These are phyloP conservation scores for Cercospora brassicicola DNA, from an alignment of 2,329 filamentous ascomycete species.

Conservation along the genomic window DNA sequence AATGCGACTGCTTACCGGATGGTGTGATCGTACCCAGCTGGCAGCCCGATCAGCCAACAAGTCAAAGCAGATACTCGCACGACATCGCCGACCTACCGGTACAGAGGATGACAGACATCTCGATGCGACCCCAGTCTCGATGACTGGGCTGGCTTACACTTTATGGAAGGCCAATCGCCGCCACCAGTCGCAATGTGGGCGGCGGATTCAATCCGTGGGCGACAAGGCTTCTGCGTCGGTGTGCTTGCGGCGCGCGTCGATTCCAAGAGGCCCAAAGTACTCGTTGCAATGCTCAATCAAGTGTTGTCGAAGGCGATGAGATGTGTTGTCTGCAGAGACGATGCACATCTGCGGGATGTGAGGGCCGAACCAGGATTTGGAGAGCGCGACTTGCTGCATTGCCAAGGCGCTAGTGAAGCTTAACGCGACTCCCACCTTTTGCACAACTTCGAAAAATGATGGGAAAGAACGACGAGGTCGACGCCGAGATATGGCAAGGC, in stretches of 20 bases:
- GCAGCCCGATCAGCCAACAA: constrained; percentile 4
- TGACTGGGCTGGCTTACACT: neutral
- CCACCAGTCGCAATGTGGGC: neutral
- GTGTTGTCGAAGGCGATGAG: neutral
- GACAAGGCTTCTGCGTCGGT: neutral
- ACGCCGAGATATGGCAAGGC: neutral
- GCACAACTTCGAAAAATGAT: neutral
- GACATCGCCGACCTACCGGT: constrained; percentile 54
- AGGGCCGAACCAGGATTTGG: neutral
- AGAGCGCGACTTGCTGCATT: neutral
- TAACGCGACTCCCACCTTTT: neutral
- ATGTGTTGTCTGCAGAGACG: neutral
- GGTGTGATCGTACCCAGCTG: constrained; percentile 72
- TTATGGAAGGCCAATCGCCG: neutral
- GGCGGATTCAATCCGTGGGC: neutral
- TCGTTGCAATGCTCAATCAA: neutral
- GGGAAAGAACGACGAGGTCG: neutral
- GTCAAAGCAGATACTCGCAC: constrained; percentile 15
- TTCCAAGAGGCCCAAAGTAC: neutral
- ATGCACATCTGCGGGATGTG: neutral
- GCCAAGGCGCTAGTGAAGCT: constrained; percentile 1
- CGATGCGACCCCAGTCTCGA: constrained; percentile 3
- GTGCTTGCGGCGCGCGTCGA: neutral
- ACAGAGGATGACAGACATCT: constrained; percentile 67
- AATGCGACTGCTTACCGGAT: constrained; percentile 59